Evolutionary conservation across 2,329 filamentous ascomycete species (phyloP), one percentile per base, ranked within the genome.

Genomic region (Waltergamsia citrina): DNA sequence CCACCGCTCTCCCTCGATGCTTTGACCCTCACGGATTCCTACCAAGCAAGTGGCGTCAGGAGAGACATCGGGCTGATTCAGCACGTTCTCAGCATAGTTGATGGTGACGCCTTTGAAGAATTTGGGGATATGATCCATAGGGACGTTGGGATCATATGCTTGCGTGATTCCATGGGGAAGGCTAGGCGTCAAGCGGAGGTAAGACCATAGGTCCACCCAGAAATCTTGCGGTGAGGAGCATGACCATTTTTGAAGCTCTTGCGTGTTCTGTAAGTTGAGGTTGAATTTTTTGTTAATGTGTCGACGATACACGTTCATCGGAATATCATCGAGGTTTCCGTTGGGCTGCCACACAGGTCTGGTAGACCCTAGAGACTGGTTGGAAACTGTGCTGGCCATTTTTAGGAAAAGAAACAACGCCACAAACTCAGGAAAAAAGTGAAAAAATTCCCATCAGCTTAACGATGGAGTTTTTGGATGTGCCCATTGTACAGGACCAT

Each of bases 71-170:
- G 32, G 32, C n/a, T 33, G 19, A 19, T 14, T 25, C 6, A 33
- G 32, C n/a, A 33, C 21, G 23, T 33, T 33, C 20, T 33, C 32
- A 16, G 32, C 32, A 17, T 33, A 33, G 14, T 33, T 33, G 32
- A 33, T 15, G 9, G 24, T 15, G 16, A 10, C 18, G 3, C 22
- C 21, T n/a, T 25, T 14, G 16, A 33, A 33, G 32, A 33, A 33
- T 24, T n/a, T 20, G 14, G 32, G 32, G 12, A 33, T 33, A 15
- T 30, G n/a, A 18, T 30, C 17, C 17, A 30, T 30, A 1, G 29
- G 29, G 29, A 30, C 17, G n/a, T 12, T 18, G 7, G 29, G 14
- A 4, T 30, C 29, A 30, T 30, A 30, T 30, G 29, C 29, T 18
- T 11, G 14, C 3, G 29, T 30, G 7, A 30, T 15, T 3, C 10